Conservation (phyloP, 768 basidiomycete species). For the Hydnum rufescens region DNA sequence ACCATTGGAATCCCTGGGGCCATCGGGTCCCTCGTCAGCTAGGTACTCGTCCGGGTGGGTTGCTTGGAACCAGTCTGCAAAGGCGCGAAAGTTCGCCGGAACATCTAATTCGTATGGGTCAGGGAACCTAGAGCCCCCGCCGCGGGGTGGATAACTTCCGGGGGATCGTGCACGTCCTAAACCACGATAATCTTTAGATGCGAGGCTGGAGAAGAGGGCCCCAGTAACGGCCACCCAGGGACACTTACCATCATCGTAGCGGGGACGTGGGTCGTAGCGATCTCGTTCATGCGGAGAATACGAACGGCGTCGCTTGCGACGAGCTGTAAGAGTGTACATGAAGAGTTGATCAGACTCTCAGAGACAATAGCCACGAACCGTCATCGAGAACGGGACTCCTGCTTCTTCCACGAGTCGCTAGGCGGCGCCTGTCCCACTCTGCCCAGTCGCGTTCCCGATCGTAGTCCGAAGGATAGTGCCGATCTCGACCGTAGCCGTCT, state of each 20-base stretch:
- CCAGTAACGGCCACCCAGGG: neutral
- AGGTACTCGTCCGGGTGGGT: slow-evolving; percentile 53
- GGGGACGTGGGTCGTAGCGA: slow-evolving; percentile 62
- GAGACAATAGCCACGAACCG: slow-evolving; percentile 20
- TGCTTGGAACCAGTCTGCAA: slow-evolving; percentile 74
- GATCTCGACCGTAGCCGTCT: slow-evolving; percentile 27
- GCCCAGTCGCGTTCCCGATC: slow-evolving; percentile 39
- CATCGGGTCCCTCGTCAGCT: slow-evolving; percentile 70
- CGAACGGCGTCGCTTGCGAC: slow-evolving; percentile 64
- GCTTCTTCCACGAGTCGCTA: slow-evolving; percentile 37
- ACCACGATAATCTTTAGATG: neutral
- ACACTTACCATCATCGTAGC: slow-evolving; percentile 57
- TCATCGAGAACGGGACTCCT: slow-evolving; percentile 59
- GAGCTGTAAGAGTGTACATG: slow-evolving; percentile 3
- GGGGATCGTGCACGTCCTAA: neutral
- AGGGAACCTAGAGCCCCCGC: neutral
- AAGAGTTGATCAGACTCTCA: neutral
- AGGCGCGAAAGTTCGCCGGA: slow-evolving; percentile 64
- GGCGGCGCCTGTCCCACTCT: slow-evolving; percentile 42
- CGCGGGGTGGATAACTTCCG: neutral
- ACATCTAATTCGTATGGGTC: slow-evolving; percentile 72
- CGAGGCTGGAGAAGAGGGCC: neutral
- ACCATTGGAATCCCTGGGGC: slow-evolving; percentile 29
- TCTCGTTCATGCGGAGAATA: slow-evolving; percentile 66
- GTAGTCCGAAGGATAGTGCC: slow-evolving; percentile 34